Base-by-base conservation (phyloP, 306 rosid species). In the Ochetophila trinervis region DNA sequence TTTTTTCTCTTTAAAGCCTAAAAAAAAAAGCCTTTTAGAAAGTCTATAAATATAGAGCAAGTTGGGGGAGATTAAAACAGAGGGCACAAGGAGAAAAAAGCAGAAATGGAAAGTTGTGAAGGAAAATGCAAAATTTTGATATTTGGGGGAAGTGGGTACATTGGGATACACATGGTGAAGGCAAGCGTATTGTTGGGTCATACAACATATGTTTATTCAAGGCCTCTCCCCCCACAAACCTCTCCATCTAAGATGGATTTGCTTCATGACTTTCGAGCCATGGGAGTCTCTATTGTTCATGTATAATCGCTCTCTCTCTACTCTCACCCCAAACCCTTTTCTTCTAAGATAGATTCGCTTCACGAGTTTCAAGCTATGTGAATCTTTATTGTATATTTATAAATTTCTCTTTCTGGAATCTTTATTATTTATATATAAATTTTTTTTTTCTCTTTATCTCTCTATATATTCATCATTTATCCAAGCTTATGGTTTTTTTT, bases 71-170 rank as follows among this genome's bases (percentile, higher is more conserved):
- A 27, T n/a, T n/a, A n/a, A n/a, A 4, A 27, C 32, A 27, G 32
- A 27, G 32, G 4, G 32, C 3, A 27, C 32, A 27, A 4, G 4
- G 32, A 27, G 32, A 27, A 4, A 27, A 4, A 27, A n/a, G 32
- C 32, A 27, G 32, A 27, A 27, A 67, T 72, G 81, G 78, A 68
- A 48, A 49, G 10, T 37, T 5, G 18, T 1, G 42, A 51, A 53
- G 65, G 55, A 60, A 79, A 35, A 35, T 72, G 56, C 45, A 79
- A 24, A 22, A 69, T 82, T 23, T 37, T 78, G 17, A 20, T 75
- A 22, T 72, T 82, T 61, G 87, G 87, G 6, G 87, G 84, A 82
- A 78, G 67, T 19, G 84, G 87, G 6, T 82, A 82, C 76, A 42
- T 82, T 1, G 87, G 87, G 2, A 68, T 69, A 24, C 48, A 79